Base-by-base conservation (phyloP, 2,329 filamentous ascomycete species). In the Lachnellula subtilissima region DNA sequence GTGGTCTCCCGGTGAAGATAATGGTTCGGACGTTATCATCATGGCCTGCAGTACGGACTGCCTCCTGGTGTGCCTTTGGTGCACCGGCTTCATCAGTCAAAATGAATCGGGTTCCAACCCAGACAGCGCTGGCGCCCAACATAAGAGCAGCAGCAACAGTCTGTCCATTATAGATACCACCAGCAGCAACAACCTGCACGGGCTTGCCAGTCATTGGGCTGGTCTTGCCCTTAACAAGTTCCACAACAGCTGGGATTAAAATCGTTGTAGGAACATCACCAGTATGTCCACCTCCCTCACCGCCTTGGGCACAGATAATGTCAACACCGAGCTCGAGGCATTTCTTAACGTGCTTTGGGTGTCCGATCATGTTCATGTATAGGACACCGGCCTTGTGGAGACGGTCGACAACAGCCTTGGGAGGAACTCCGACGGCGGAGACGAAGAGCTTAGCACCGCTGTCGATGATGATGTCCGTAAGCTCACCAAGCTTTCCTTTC, bases 351-450 rank as follows among this genome's bases (percentile, higher is more conserved):
- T 99, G 94, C 86, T 99, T 99, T 71, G 94, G 93, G 82, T 99
- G 94, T 65, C 94, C 94, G 72, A 99, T 92, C 94, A 99, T 99
- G 86, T 99, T 99, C 94, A 97, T 97, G 82, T 95, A 96, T 65
- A 96, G 82, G 65, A 99, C 83, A 65, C 92, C 92, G 69, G 85
- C 78, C 70, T 85, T 83, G 83, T 99, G 94, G 48, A 99, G 85
- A 71, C 84, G 88, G 64, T 97, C 91, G 69, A 99, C 91, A 57
- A 97, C 87, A 65, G 82, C 78, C 76, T 89, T 90, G 64, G 94
- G 91, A 45, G 94, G 92, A 25, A 97, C 88, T 69, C 94, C 94
- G 72, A 99, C 91, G 68, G 94, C 94, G 52, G 90, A 97, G 67
- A 99, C 94, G 78, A 99, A 99, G 58, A 99, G 85, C 74, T 86